A percentile compares a stretch with the other conserved stretches of the same genome.
phyloP scores from a whole-genome alignment of 768 basidiomycete genomes.

The Leccinum rimulosum region DNA sequence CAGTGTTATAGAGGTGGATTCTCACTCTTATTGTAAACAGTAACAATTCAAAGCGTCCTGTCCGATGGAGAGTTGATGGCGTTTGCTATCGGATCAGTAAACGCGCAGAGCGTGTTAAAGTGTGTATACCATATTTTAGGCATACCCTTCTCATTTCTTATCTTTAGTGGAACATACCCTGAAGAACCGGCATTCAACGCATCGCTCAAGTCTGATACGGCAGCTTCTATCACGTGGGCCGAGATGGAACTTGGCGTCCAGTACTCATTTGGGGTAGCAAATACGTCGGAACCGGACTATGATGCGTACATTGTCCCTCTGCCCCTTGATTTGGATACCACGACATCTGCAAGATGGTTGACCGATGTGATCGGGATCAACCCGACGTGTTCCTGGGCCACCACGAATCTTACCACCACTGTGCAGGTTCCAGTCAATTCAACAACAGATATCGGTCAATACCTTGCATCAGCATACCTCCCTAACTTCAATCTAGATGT shows the following conservation, averaged over 20 bases:
- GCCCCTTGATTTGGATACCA: constrained; percentile 16
- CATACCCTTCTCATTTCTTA: not conserved
- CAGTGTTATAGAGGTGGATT: not conserved
- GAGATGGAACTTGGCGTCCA: constrained; percentile 25
- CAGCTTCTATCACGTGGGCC: constrained; percentile 26
- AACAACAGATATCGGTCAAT: not conserved
- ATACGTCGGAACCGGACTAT: constrained; percentile 15
- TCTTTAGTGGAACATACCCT: constrained; percentile 6
- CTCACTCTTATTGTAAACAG: constrained; percentile 1
- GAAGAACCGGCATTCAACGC: constrained; percentile 1
- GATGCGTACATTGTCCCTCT: constrained; percentile 19
- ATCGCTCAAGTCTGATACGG: constrained; percentile 7
- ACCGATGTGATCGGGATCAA: constrained; percentile 28
- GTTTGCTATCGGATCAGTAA: constrained; percentile 22
- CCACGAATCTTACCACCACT: constrained; percentile 23
- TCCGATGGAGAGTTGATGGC: constrained; percentile 23
- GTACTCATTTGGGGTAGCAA: constrained; percentile 20
- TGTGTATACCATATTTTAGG: not conserved
- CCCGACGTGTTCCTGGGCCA: constrained; percentile 27
- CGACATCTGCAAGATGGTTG: constrained; percentile 27
- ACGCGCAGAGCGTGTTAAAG: constrained; percentile 26
- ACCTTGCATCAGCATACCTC: constrained; percentile 16
- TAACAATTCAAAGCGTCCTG: constrained; percentile 22
- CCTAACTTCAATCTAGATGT: constrained; percentile 20
- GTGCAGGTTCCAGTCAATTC: constrained; percentile 14